Percentiles rank a stretch among this genome's conserved stretches.
These are phyloP conservation scores for Dictyostelium intermedium DNA, from an alignment of 78 protist genomes.

Conservation along the genomic window DNA sequence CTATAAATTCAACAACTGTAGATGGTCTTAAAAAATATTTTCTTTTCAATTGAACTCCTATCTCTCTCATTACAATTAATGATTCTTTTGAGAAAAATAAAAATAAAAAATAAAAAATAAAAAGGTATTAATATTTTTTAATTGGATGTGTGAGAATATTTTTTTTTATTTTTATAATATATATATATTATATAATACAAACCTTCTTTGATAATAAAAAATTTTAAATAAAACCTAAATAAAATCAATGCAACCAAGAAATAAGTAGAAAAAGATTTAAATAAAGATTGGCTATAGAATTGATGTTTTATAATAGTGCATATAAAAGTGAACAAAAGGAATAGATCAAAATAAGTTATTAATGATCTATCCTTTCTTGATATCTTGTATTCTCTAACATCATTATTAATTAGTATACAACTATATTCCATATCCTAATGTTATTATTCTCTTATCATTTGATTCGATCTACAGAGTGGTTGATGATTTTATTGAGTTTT, in stretches of 20 bases:
- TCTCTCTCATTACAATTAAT: slow-evolving; percentile 61
- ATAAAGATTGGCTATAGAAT: background rate
- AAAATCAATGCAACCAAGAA: background rate
- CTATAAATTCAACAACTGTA: slow-evolving; percentile 21
- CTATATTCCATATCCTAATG: background rate
- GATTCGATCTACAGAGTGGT: background rate
- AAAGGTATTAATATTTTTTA: background rate
- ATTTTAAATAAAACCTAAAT: slow-evolving; percentile 20
- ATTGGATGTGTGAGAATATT: background rate
- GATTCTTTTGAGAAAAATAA: slow-evolving; percentile 26
- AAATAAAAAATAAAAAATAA: background rate
- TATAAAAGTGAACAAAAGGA: background rate
- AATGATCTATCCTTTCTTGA: slow-evolving; percentile 49
- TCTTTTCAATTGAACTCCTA: slow-evolving; percentile 58
- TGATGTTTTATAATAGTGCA: background rate
- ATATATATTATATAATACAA: background rate
- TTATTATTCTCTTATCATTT: background rate
- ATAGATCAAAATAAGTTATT: slow-evolving; percentile 17
- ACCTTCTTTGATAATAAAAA: slow-evolving; percentile 64
- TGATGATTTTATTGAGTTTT: background rate
- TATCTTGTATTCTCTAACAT: slow-evolving; percentile 62
- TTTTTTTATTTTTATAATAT: background rate
- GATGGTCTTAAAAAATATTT: slow-evolving; percentile 33
- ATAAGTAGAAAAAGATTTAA: slow-evolving; percentile 11
- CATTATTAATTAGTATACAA: slow-evolving; percentile 67